phyloP scores from a whole-genome alignment of 2,329 filamentous ascomycete species.

The Orbilia ellipsospora region DNA sequence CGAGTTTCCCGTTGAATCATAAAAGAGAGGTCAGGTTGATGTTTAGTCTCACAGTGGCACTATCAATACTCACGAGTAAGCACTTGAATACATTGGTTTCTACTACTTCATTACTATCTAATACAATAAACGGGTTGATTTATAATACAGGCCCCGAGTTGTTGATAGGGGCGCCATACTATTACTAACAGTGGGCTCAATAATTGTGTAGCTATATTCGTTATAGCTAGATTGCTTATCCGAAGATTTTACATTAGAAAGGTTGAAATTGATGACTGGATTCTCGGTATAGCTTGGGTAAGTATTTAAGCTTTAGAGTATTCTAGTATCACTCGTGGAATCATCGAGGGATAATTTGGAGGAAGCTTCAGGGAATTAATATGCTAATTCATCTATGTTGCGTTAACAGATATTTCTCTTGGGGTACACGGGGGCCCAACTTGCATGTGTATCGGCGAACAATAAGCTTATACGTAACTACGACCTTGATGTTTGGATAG shows the following conservation, averaged over 20 bases:
- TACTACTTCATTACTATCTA: background rate
- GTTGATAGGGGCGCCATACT: background rate
- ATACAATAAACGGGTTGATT: too few species aligned
- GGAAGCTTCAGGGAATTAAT: background rate
- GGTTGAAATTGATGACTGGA: constrained; percentile 35
- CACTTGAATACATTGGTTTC: background rate
- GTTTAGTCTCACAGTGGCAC: constrained; percentile 11
- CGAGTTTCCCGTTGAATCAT: background rate
- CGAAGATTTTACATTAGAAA: constrained; percentile 29
- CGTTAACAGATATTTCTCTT: constrained; percentile 27
- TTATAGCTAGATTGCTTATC: constrained; percentile 15
- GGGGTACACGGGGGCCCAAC: constrained; percentile 28
- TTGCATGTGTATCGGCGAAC: constrained; percentile 9
- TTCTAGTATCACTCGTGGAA: background rate
- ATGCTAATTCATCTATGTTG: background rate
- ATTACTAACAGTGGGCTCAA: background rate
- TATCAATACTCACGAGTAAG: constrained; percentile 26
- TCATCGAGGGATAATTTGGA: background rate
- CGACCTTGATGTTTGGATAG: background rate
- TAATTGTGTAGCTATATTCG: constrained; percentile 17
- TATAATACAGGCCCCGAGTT: too few species aligned
- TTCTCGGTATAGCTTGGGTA: constrained; percentile 42
- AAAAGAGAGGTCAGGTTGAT: constrained; percentile 8
- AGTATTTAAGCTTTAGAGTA: background rate
- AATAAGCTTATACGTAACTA: constrained; percentile 4